Evolutionary conservation across 176 grass and related monocot genomes (phyloP).

Genomic region (Sorghum bicolor): Sorghum_bicolor_NCBIv3 NC_012879.2:20423001-20423500

Average conservation of each 20-base stretch:
- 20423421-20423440: slow-evolving; percentile 3
- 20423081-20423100: too few species aligned
- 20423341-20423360: neutral
- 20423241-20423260: too few species aligned
- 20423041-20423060: neutral
- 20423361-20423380: neutral
- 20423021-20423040: neutral
- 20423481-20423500: slow-evolving; percentile 50
- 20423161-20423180: too few species aligned
- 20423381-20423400: neutral
- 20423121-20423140: too few species aligned
- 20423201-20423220: too few species aligned
- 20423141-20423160: too few species aligned
- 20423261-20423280: too few species aligned
- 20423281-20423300: neutral
- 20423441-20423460: slow-evolving; percentile 40
- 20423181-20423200: too few species aligned
- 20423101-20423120: too few species aligned
- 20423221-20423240: too few species aligned
- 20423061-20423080: too few species aligned
- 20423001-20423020: neutral
- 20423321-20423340: slow-evolving; percentile 23
- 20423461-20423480: slow-evolving; percentile 49
- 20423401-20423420: neutral
- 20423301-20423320: neutral